Evolutionary conservation across 129 eudicot species (phyloP), one percentile per base, ranked within the genome.

Genomic region (Calendula officinalis): DNA sequence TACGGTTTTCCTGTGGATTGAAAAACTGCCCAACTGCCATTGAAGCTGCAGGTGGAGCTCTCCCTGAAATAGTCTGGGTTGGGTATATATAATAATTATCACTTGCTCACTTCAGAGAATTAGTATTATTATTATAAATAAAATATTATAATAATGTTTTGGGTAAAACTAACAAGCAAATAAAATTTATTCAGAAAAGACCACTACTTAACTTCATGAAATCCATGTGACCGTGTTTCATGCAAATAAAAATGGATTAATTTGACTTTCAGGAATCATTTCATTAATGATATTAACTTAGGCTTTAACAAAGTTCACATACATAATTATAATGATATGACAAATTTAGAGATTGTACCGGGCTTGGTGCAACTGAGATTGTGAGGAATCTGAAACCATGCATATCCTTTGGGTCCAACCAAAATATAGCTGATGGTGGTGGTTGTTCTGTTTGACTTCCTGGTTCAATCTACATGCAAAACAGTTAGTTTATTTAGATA

Each of bases 21-120:
- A 94, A 86, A 65, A 94, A 94, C 79, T 94, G 99, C 34, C 97
- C 99, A 60, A 94, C 94, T 75, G 97, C 99, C 99, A 94, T 94
- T 6, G 99, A 94, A 71, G 94, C 86, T 51, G 97, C 97, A 38
- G 99, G 95, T 58, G 99, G 97, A 78, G 99, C 97, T 71, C 95
- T 84, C 50, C 97, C 99, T 81, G 97, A 94, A 77, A 94, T 62
- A 73, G 92, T 81, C 99, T 94, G 83, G 1, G 30, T 22, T 22
- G 30, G 56, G 68, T 16, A 76, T 56, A 45, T 42, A 54, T 56
- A 73, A 60, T 22, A 22, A 22, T 22, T 22, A 22, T 22, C 30
- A 22, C 30, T 22, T 22, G 30, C 30, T 22, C 30, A 22, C 30
- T 22, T 22, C 30, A 22, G 2, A 22, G 30, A 22, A 22, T 22